phyloP scores from a whole-genome alignment of 352 stramenopile genomes.

The Thalassiosira oceanica region DNA sequence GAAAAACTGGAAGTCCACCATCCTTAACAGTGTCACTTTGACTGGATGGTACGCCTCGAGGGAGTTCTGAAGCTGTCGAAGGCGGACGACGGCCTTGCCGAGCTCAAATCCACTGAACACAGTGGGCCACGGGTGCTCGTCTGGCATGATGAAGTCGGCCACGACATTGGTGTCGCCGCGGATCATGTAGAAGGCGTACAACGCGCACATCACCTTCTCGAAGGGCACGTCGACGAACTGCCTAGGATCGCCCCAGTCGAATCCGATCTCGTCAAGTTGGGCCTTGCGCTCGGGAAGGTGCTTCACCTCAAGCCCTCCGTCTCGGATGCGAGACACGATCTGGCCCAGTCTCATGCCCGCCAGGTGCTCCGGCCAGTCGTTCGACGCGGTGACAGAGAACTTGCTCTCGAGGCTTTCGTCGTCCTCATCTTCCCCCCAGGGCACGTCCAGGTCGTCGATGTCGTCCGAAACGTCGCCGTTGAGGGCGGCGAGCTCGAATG shows the following conservation, averaged over 20 bases:
- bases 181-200: constrained; percentile 80
- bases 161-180: constrained; percentile 76
- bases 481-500: constrained; percentile 54
- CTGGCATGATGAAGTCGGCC: constrained; percentile 77
- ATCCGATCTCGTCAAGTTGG: constrained; percentile 75
- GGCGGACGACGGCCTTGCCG: constrained; percentile 57
- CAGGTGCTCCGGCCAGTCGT: constrained; percentile 76
- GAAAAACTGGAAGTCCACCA: constrained; percentile 82
- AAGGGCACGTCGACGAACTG: constrained; percentile 81
- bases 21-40: constrained; percentile 73
- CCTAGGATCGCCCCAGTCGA: constrained; percentile 78
- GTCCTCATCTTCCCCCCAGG: constrained; percentile 25
- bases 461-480: constrained; percentile 42
- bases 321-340: constrained; percentile 71
- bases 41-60: constrained; percentile 77
- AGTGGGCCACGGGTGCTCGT: constrained; percentile 79
- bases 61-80: constrained; percentile 77
- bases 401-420: constrained; percentile 21
- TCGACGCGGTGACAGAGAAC: constrained; percentile 31
- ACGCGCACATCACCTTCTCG: constrained; percentile 80
- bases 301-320: constrained; percentile 80
- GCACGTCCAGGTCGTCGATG: constrained; percentile 48
- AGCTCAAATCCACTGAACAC: constrained; percentile 73
- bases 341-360: constrained; percentile 73
- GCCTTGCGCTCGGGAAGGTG: constrained; percentile 70